Base-by-base conservation (phyloP, 2,329 filamentous ascomycete species). In the Grosmannia serpens region DNA sequence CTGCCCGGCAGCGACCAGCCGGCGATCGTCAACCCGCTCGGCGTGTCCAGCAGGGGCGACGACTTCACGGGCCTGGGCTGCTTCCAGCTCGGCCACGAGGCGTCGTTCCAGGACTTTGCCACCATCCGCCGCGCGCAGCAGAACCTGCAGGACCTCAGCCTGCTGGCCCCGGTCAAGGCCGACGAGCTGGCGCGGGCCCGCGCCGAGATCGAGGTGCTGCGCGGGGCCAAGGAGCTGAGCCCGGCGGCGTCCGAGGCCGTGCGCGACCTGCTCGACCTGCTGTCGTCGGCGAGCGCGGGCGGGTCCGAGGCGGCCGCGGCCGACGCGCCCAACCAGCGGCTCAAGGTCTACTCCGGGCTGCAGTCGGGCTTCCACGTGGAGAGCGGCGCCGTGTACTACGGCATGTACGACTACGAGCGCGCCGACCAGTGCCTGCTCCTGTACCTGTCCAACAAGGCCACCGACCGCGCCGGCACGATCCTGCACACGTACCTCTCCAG, bases 401-500 rank as follows among this genome's bases (percentile, higher is more conserved):
- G 63, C 5, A 52, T 66, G 52, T 64, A 62, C 33, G 58, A 67
- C 35, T 53, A 52, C 22, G 61, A 67, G 26, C 56, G 63, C 1
- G 58, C 61, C 5, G 66, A 24, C 26, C 56, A 51, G 53, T 58
- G 66, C 3, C 60, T 70, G 8, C 69, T 75, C 17, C 66, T 77
- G 1, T 77, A 70, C 51, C 65, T 73, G 15, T 77, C 74, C 8
- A 72, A 73, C 57, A 73, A 73, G 50, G 70, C 70, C 1, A 67
- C 69, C 22, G 73, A 72, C 38, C 63, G 74, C 10, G 68, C 68
- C n/a, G 70, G 71, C n/a, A 71, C 72, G 3, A 65, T 77, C 4
- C 62, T 76, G 10, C 74, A 77, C 60, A 75, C 74, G 3, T 77
- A 73, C 60, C 62, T 75, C 7, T 75, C 73, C 1, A 70, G 68